Conservation (phyloP, 306 rosid genomes). For the Rosa rugosa region DNA sequence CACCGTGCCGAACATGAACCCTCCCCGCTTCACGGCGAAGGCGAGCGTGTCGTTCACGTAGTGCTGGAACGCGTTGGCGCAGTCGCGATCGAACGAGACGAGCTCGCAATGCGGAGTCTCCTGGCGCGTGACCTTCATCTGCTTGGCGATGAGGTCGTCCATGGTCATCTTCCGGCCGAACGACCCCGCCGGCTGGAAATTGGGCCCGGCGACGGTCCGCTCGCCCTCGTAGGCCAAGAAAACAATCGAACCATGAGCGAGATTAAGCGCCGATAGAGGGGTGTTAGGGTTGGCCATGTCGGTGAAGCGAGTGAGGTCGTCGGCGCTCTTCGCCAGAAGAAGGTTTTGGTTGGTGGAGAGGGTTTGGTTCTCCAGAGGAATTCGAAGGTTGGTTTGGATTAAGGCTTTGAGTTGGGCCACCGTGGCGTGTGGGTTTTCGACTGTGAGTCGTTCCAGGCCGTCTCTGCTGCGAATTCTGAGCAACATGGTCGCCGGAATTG, state of each 20-base stretch:
- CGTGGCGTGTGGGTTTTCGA: constrained; percentile 62
- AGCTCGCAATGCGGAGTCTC: constrained; percentile 83
- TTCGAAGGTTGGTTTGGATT: constrained; percentile 61
- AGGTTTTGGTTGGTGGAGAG: constrained; percentile 84
- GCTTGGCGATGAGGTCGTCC: constrained; percentile 96
- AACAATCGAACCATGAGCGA: constrained; percentile 72
- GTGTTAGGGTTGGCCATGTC: constrained; percentile 67
- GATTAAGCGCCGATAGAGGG: constrained; percentile 54
- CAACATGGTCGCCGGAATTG: constrained; percentile 47
- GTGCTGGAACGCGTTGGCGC: constrained; percentile 86
- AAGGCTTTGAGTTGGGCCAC: constrained; percentile 56
- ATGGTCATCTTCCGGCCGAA: constrained; percentile 98
- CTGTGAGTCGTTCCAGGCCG: constrained; percentile 73
- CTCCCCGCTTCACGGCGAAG: constrained; percentile 80
- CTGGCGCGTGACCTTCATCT: constrained; percentile 84
- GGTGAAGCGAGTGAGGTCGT: constrained; percentile 66
- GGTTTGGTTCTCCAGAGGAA: constrained; percentile 73
- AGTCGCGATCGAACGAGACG: constrained; percentile 89
- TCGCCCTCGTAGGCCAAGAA: constrained; percentile 79
- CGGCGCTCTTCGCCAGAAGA: constrained; percentile 51
- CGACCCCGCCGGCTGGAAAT: constrained; percentile 73
- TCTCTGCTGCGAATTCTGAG: constrained; percentile 94
- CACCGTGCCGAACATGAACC: constrained; percentile 92
- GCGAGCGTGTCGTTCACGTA: constrained; percentile 85
- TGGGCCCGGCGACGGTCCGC: constrained; percentile 71